Percentiles rank a stretch among this genome's conserved stretches.
These are phyloP conservation scores for Xylaria multiplex DNA, from an alignment of 2,329 filamentous ascomycete species.

Conservation along the genomic window DNA sequence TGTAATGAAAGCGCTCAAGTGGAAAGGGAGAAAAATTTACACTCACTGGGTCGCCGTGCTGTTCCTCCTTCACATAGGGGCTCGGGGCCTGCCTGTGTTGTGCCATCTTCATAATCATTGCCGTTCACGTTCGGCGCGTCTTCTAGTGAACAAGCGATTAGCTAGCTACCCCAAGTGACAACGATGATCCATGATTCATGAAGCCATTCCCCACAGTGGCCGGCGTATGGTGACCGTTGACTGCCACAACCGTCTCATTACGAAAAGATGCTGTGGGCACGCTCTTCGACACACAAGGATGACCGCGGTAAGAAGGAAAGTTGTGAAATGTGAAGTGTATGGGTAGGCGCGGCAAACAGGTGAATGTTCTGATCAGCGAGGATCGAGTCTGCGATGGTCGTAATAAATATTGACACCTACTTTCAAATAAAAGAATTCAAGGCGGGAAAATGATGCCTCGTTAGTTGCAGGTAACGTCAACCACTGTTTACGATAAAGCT, in stretches of 20 bases:
- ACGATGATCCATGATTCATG: conserved; percentile 43
- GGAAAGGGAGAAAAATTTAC: conserved; percentile 30
- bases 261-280: conserved; percentile 1
- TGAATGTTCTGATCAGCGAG: neutral
- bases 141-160: conserved; percentile 27
- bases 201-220: conserved; percentile 43
- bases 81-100: conserved; percentile 57
- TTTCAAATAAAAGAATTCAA: neutral
- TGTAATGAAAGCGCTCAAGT: neutral
- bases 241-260: conserved; percentile 32
- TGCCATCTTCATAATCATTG: conserved; percentile 59
- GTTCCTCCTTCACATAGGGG: conserved; percentile 56
- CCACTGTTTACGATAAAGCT: conserved; percentile 15
- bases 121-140: conserved; percentile 30
- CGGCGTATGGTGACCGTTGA: conserved; percentile 43
- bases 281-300: conserved; percentile 32
- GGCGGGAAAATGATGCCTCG: neutral
- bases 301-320: conserved; percentile 28
- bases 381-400: neutral
- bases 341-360: conserved; percentile 12
- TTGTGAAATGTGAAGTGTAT: conserved; percentile 28
- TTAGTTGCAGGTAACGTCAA: conserved; percentile 15
- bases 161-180: conserved; percentile 38
- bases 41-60: conserved; percentile 56
- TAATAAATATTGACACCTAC: conserved; percentile 23